Percentiles rank a stretch among this genome's conserved stretches.
phyloP scores from a whole-genome alignment of 2,329 filamentous ascomycete species.

The Coniochaeta pulveracea region DNA sequence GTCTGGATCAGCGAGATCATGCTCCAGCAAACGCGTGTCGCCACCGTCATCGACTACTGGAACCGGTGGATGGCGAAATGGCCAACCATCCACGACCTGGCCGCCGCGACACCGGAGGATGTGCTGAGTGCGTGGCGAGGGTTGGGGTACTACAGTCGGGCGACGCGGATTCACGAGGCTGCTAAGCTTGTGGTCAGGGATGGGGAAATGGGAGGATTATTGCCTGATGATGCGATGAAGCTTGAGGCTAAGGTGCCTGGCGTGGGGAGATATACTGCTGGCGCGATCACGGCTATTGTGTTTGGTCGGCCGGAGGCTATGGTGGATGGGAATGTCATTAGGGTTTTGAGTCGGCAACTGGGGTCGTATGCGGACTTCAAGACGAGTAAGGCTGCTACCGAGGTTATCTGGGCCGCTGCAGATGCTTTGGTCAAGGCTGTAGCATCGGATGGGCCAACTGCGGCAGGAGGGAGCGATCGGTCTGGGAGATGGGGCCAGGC shows the following conservation, averaged over 20 bases:
- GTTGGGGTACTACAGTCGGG: slow-evolving; percentile 54
- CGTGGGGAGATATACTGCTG: slow-evolving; percentile 51
- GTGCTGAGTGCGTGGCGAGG: slow-evolving; percentile 49
- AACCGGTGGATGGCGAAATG: slow-evolving; percentile 49
- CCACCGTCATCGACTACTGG: slow-evolving; percentile 52
- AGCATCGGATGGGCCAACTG: slow-evolving; percentile 22
- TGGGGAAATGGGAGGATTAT: slow-evolving; percentile 27
- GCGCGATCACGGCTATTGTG: slow-evolving; percentile 50
- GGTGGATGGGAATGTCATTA: slow-evolving; percentile 52
- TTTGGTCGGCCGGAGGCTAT: slow-evolving; percentile 48
- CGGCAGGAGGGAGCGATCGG: slow-evolving; percentile 27
- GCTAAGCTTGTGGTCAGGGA: slow-evolving; percentile 38
- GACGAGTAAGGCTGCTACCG: slow-evolving; percentile 37
- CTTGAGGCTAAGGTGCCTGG: slow-evolving; percentile 43
- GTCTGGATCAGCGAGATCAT: slow-evolving; percentile 59
- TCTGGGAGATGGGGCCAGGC: slow-evolving; percentile 54
- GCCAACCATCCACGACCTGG: slow-evolving; percentile 46
- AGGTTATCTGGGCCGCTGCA: slow-evolving; percentile 47
- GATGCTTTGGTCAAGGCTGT: slow-evolving; percentile 41
- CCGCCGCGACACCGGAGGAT: slow-evolving; percentile 39
- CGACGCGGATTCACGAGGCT: slow-evolving; percentile 46
- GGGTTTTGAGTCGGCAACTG: slow-evolving; percentile 49
- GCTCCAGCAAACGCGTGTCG: slow-evolving; percentile 55
- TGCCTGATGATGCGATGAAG: slow-evolving; percentile 33
- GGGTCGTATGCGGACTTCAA: slow-evolving; percentile 46